phyloP scores from a whole-genome alignment of 345 rosid genomes.

The Melaleuca alternifolia region DNA sequence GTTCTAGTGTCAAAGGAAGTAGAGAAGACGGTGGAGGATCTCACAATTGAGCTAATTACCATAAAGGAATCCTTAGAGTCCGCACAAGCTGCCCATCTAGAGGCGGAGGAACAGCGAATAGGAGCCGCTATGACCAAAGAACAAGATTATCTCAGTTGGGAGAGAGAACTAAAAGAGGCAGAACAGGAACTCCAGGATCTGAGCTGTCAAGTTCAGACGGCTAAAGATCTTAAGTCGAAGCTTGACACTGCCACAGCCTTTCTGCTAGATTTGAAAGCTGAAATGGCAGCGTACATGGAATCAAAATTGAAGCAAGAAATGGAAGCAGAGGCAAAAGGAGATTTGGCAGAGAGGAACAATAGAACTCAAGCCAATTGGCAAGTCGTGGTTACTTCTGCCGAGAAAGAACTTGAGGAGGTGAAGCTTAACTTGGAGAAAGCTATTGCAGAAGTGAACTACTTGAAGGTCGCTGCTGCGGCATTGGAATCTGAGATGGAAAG shows the following conservation, averaged over 20 bases:
- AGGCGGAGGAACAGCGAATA: slow-evolving; percentile 83
- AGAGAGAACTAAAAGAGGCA: slow-evolving; percentile 73
- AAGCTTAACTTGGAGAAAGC: slow-evolving; percentile 72
- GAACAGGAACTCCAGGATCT: slow-evolving; percentile 77
- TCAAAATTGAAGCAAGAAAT: slow-evolving; percentile 36
- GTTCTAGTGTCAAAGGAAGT: slow-evolving; percentile 63
- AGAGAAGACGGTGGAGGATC: slow-evolving; percentile 84
- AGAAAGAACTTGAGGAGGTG: slow-evolving; percentile 78
- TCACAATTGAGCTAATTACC: slow-evolving; percentile 77
- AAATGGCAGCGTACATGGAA: slow-evolving; percentile 67
- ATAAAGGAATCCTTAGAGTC: slow-evolving; percentile 73
- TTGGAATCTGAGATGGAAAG: slow-evolving; percentile 57
- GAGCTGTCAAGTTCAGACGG: slow-evolving; percentile 51
- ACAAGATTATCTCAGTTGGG: slow-evolving; percentile 76
- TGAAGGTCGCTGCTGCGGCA: slow-evolving; percentile 60
- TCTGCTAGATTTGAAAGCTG: slow-evolving; percentile 71
- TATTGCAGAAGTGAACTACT: slow-evolving; percentile 49
- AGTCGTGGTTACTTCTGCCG: slow-evolving; percentile 57
- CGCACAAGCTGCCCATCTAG: slow-evolving; percentile 87
- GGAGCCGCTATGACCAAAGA: slow-evolving; percentile 80
- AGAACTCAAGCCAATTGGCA: slow-evolving; percentile 22
- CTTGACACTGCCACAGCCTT: slow-evolving; percentile 56
- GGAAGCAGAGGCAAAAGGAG: slow-evolving; percentile 14
- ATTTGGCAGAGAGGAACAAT: slow-evolving; percentile 24
- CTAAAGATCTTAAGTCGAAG: slow-evolving; percentile 66